These are phyloP conservation scores for Ogataea populi-albae DNA, from an alignment of 805 yeast species.

Conservation along the genomic window DNA sequence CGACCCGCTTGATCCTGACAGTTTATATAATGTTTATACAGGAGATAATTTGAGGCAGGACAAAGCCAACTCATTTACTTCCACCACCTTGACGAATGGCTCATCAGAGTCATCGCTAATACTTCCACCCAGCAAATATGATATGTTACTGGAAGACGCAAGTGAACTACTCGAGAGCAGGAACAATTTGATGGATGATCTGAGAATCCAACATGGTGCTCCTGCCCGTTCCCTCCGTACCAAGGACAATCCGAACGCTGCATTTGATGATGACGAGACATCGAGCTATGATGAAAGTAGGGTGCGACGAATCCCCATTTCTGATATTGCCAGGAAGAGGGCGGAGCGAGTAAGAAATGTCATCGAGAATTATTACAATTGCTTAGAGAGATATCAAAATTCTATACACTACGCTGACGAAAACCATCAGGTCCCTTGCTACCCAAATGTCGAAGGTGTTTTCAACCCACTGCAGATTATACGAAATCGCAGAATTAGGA, in stretches of 20 bases:
- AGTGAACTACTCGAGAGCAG: slow-evolving; percentile 44
- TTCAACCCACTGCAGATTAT: slow-evolving; percentile 85
- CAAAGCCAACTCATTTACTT: slow-evolving; percentile 8
- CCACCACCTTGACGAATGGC: slow-evolving; percentile 6
- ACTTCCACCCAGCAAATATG: slow-evolving; percentile 6
- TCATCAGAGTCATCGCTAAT: slow-evolving; percentile 2
- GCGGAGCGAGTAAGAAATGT: slow-evolving; percentile 49
- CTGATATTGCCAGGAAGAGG: slow-evolving; percentile 40
- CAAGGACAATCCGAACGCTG: slow-evolving; percentile 2
- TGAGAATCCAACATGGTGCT: slow-evolving; percentile 37
- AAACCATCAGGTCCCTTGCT: slow-evolving; percentile 17
- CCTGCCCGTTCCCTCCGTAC: slow-evolving; percentile 11
- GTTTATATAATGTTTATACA: too few species aligned
- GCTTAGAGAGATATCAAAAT: slow-evolving; percentile 42
- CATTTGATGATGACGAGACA: neutral
- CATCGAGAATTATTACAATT: slow-evolving; percentile 48
- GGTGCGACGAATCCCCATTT: slow-evolving; percentile 13
- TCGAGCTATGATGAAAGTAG: neutral
- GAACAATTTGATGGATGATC: slow-evolving; percentile 39
- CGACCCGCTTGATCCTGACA: neutral
- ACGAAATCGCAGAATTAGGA: slow-evolving; percentile 62
- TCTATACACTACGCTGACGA: slow-evolving; percentile 24
- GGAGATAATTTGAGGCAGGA: slow-evolving; percentile 2
- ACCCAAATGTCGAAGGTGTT: slow-evolving; percentile 58
- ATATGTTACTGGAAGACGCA: slow-evolving; percentile 28